Conservation (phyloP, 2,329 filamentous ascomycete species). For the Botrytis porri region DNA sequence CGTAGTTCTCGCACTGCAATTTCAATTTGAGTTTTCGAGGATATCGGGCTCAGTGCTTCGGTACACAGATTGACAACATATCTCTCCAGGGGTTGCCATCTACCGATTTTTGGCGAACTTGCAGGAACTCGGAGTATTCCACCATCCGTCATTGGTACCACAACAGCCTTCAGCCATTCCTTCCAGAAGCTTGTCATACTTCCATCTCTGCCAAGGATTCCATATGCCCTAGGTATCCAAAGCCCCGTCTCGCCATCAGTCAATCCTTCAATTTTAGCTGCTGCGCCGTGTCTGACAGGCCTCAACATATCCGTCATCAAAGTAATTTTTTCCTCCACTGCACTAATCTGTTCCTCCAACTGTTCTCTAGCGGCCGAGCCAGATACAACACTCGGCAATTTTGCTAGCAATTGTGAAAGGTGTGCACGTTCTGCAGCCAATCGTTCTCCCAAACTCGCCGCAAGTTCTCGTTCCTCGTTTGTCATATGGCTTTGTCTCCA, state of each 20-base stretch:
- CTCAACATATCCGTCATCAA: conserved; percentile 95
- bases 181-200: conserved; percentile 93
- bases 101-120: conserved; percentile 84
- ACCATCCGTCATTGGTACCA: conserved; percentile 95
- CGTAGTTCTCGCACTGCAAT: conserved; percentile 84
- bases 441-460: conserved; percentile 84
- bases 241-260: conserved; percentile 93
- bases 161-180: conserved; percentile 90
- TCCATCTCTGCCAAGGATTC: conserved; percentile 81
- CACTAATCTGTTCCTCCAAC: conserved; percentile 90
- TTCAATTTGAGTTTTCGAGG: conserved; percentile 94
- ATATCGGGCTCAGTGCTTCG: conserved; percentile 86
- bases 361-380: conserved; percentile 77
- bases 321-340: conserved; percentile 93
- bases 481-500: conserved; percentile 88
- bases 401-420: conserved; percentile 80
- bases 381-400: conserved; percentile 75
- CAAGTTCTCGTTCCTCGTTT: conserved; percentile 84
- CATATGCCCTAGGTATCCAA: conserved; percentile 93
- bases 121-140: conserved; percentile 77
- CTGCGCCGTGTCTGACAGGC: conserved; percentile 88
- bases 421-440: conserved; percentile 85
- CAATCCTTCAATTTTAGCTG: conserved; percentile 94
- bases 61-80: conserved; percentile 97
- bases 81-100: conserved; percentile 94